A percentile compares a stretch with the other conserved stretches of the same genome.
phyloP scores from a whole-genome alignment of 129 eudicot species.

The Pittosporum tobira region DNA sequence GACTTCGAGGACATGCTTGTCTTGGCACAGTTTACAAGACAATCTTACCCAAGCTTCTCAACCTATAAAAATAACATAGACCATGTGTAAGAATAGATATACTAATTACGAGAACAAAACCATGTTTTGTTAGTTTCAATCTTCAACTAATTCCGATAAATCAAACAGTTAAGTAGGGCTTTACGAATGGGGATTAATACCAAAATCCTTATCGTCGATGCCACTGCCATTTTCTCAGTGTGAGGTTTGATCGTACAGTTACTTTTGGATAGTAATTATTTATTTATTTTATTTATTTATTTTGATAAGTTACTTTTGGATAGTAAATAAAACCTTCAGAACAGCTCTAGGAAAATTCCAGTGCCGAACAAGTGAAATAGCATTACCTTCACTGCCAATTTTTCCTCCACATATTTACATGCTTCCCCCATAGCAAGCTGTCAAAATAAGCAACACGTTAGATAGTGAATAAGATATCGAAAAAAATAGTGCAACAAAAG shows the following conservation, averaged over 20 bases:
- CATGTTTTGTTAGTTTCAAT: neutral
- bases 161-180: too few species aligned
- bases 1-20: constrained; percentile 97
- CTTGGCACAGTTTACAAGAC: constrained; percentile 92
- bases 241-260: too few species aligned
- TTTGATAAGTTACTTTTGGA: too few species aligned
- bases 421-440: constrained; percentile 99
- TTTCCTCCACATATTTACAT: constrained; percentile 86
- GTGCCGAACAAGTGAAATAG: neutral
- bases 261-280: too few species aligned
- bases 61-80: constrained; percentile 38
- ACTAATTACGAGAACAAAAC: neutral
- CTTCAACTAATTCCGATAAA: too few species aligned
- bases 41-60: constrained; percentile 92
- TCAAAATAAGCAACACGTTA: constrained; percentile 7
- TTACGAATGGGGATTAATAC: too few species aligned
- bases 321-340: too few species aligned
- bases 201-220: too few species aligned
- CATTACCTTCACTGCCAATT: constrained; percentile 74
- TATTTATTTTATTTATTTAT: too few species aligned
- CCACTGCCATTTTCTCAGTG: too few species aligned
- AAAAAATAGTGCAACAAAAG: neutral
- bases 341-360: neutral
- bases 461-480: neutral
- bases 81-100: neutral